Conservation (phyloP, 495 filamentous ascomycete genomes). For the Xylaria telfairii region DNA sequence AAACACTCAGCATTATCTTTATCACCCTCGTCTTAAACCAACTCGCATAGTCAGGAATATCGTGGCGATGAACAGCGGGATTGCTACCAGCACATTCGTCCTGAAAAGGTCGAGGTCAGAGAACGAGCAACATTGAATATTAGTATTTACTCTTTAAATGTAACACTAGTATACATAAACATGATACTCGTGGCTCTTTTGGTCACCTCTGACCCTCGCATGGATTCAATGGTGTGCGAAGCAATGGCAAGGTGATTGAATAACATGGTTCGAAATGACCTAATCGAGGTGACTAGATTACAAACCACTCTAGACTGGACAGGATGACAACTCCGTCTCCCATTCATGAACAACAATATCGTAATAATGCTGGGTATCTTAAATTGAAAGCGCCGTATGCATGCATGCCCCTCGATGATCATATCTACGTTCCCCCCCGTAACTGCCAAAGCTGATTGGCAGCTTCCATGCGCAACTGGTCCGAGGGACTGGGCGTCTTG, state of each 20-base stretch:
- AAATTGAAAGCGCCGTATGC: conserved; percentile 2
- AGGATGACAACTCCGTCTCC: not conserved
- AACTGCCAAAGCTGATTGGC: conserved; percentile 32
- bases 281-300: not conserved
- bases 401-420: not conserved
- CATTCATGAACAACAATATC: not conserved
- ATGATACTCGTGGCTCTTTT: not conserved
- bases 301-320: not conserved
- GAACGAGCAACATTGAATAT: not conserved
- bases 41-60: not conserved
- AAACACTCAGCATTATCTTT: too few relatives aligned
- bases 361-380: conserved; percentile 16
- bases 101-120: not conserved
- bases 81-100: not conserved
- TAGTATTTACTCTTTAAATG: not conserved
- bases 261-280: not conserved
- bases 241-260: not conserved
- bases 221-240: not conserved
- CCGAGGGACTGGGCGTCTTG: conserved; percentile 40
- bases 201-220: too few relatives aligned
- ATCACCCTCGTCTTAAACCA: not conserved
- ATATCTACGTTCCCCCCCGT: conserved; percentile 11
- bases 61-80: not conserved
- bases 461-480: conserved; percentile 39
- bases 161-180: too few relatives aligned